phyloP scores from a whole-genome alignment of 208 protist genomes.

The Leishmania mexicana region DNA sequence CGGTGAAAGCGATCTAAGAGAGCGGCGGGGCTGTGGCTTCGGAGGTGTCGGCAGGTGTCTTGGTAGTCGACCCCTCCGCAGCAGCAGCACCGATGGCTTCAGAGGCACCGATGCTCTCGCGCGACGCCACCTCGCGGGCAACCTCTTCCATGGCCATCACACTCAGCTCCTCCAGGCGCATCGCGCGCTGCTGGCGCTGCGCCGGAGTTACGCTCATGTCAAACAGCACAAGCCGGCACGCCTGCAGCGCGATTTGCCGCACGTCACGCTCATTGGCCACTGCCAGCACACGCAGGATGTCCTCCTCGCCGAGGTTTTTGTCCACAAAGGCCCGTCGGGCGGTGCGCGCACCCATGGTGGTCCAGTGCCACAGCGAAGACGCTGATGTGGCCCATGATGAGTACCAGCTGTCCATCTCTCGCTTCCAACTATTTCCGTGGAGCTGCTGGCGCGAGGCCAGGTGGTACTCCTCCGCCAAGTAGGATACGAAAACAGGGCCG shows the following conservation, averaged over 20 bases:
- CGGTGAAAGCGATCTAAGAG: neutral
- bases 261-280: constrained; percentile 45
- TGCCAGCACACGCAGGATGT: constrained; percentile 37
- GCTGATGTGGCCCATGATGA: constrained; percentile 33
- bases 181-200: constrained; percentile 31
- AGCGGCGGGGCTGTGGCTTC: neutral
- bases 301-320: constrained; percentile 40
- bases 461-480: constrained; percentile 60
- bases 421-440: constrained; percentile 24
- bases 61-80: neutral
- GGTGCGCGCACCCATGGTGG: constrained; percentile 15
- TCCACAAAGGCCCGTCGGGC: constrained; percentile 20
- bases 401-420: constrained; percentile 55
- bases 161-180: constrained; percentile 30
- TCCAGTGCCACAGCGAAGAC: constrained; percentile 34
- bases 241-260: constrained; percentile 40
- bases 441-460: constrained; percentile 48
- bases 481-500: constrained; percentile 41
- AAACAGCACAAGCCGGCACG: constrained; percentile 43
- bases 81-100: neutral
- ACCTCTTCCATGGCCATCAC: constrained; percentile 36
- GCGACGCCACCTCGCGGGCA: constrained; percentile 22
- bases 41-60: neutral
- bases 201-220: constrained; percentile 40
- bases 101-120: neutral